Evolutionary conservation across 129 eudicot genomes (phyloP).

Genomic region (Flaveria brownii): DNA sequence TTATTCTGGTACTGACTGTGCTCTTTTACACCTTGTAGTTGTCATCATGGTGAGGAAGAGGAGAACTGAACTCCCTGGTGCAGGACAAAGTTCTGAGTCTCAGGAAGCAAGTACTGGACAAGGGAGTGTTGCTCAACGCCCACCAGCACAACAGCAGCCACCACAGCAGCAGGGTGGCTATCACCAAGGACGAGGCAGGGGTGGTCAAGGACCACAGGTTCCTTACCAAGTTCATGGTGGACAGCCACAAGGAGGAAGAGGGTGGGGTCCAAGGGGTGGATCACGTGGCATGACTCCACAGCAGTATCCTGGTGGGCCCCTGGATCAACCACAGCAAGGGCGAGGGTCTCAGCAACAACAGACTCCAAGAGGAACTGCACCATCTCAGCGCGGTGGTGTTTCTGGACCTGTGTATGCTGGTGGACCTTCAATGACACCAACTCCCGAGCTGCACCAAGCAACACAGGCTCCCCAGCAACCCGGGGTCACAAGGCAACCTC

Average conservation of each 20-base stretch:
- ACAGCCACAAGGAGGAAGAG: conserved; percentile 50
- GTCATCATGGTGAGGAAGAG: conserved; percentile 82
- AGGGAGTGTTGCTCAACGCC: background rate
- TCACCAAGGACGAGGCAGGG: conserved; percentile 65
- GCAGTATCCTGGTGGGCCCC: conserved; percentile 40
- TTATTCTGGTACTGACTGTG: background rate
- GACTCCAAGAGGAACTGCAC: conserved; percentile 56
- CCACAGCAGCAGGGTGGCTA: conserved; percentile 50
- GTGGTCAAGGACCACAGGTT: conserved; percentile 42
- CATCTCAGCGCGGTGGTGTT: conserved; percentile 57
- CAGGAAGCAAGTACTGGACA: conserved; percentile 48
- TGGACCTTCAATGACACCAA: conserved; percentile 66
- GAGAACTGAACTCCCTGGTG: conserved; percentile 55
- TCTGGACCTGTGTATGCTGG: conserved; percentile 52
- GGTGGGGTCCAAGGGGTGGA: conserved; percentile 51
- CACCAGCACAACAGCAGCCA: conserved; percentile 26
- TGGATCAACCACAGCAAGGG: conserved; percentile 39
- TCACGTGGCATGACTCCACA: conserved; percentile 47
- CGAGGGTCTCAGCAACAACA: conserved; percentile 49
- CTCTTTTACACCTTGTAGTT: conserved; percentile 30
- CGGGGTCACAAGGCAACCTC: conserved; percentile 44
- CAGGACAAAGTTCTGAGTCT: conserved; percentile 55
- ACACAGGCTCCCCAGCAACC: conserved; percentile 69
- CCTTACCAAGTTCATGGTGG: conserved; percentile 33
- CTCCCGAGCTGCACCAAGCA: conserved; percentile 99